Evolutionary conservation across 2,329 filamentous ascomycete genomes (phyloP).

Genomic region (Stachybotrys chartarum): DNA sequence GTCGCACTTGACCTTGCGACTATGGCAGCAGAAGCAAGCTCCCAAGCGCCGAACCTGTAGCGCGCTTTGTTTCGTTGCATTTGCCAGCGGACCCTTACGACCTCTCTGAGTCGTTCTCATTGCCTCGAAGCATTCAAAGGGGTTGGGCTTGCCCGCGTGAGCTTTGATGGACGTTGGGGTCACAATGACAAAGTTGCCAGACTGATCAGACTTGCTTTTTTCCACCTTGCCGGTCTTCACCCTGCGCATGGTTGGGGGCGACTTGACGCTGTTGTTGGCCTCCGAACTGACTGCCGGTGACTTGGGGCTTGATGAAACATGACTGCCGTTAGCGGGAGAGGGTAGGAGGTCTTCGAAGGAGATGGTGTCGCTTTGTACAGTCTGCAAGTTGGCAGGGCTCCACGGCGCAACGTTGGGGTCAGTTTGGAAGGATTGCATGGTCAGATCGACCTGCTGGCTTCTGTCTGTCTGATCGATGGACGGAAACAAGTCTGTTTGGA

Average conservation of each 20-base stretch:
- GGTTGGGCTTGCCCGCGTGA: slow-evolving; percentile 41
- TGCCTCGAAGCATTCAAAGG: slow-evolving; percentile 48
- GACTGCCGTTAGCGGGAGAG: slow-evolving; percentile 18
- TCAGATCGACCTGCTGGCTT: slow-evolving; percentile 23
- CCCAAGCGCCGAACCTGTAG: slow-evolving; percentile 46
- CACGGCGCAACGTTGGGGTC: slow-evolving; percentile 32
- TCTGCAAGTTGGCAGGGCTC: slow-evolving; percentile 28
- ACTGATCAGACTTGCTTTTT: slow-evolving; percentile 34
- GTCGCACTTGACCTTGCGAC: slow-evolving; percentile 52
- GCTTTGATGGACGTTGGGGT: slow-evolving; percentile 46
- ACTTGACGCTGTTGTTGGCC: slow-evolving; percentile 10
- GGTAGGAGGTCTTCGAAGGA: slow-evolving; percentile 32
- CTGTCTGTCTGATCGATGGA: slow-evolving; percentile 18
- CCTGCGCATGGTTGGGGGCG: slow-evolving; percentile 30
- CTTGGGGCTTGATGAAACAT: slow-evolving; percentile 20
- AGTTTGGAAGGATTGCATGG: slow-evolving; percentile 29
- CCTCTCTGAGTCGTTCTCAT: slow-evolving; percentile 46
- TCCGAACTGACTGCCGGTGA: slow-evolving; percentile 21
- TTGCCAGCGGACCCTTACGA: slow-evolving; percentile 47
- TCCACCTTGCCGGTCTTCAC: slow-evolving; percentile 35
- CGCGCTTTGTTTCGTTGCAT: slow-evolving; percentile 47
- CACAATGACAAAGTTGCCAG: slow-evolving; percentile 47
- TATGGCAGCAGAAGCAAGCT: slow-evolving; percentile 54
- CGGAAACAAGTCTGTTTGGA: slow-evolving; percentile 22
- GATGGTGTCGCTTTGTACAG: slow-evolving; percentile 23